Base-by-base conservation (phyloP, 1,284 basidiomycete genomes). In the Trametes pubescens region DNA sequence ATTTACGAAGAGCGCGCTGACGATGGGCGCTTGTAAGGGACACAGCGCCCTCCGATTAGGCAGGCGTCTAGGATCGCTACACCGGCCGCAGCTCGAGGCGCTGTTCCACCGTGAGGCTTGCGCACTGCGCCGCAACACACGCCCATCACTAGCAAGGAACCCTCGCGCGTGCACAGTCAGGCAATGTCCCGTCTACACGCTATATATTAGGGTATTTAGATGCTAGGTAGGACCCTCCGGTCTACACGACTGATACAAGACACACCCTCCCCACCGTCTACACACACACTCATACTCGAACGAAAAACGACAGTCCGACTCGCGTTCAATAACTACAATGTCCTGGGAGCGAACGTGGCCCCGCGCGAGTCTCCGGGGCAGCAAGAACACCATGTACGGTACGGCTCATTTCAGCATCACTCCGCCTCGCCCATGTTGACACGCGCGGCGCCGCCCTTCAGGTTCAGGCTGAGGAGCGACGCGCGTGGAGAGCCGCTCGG, bases 191-290 rank as follows among this genome's bases (percentile, higher is more conserved):
- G 35, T 29, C 37, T 54, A 54, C 35, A 38, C 38, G 22, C 5
- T 43, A 54, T 54, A 54, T 54, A 54, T 54, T 43, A 54, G 22
- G 37, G 52, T 40, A 54, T 38, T 51, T 37, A 51, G 35, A 49
- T 14, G 29, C 24, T 22, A 35, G 18, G 5, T 51, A 34, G 14
- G 49, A 9, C 32, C 24, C 2, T 29, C 26, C 2, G 26, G 24
- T 26, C 46, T 48, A 35, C 13, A 18, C 48, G 10, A 24, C 51
- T 10, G 21, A 13, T 22, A 26, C 37, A 51, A 21, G 14, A 26
- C 37, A 51, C 38, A 22, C 51, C 34, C 51, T 35, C 51, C 21
- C 35, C 32, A 40, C 26, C 37, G 2, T 29, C 37, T 43, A 54
- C 52, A 51, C 29, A 10, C 18, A 21, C 21, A 2, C 7, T 8